Base-by-base conservation (phyloP, 768 basidiomycete species). In the Serendipita sp. region DNA sequence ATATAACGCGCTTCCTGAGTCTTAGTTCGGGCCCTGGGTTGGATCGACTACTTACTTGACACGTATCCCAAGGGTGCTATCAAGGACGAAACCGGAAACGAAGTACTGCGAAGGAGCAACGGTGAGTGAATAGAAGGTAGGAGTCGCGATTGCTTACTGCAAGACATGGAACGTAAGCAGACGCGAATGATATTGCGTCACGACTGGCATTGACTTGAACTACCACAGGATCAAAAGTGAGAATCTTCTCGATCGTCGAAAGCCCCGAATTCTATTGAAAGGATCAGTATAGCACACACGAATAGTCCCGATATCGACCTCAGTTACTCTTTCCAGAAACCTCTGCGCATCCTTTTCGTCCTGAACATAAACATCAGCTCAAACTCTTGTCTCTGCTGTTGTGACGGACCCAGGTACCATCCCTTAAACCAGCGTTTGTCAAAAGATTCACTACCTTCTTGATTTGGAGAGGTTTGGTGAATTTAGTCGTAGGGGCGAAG, bases 1-100 rank as follows among this genome's bases (percentile, higher is more conserved):
- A 64, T 79, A 81, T 3, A 83, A 72, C 1, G 72, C 72, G 60
- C 81, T 82, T 62, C 2, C 3, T 28, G 13, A 63, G 24, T 16
- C 41, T 13, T 28, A 26, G 2, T 7, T 38, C 2, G 14, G 14
- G 22, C 17, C 17, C 28, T 38, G 61, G 20, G 41, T 50, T 38
- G 28, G n/a, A 3, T n/a, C 31, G 3, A 38, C 2, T 0, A 66
- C 77, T 58, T 68, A 82, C 82, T 84, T 83, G 42, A 78, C 76
- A 42, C 74, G 70, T 43, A 77, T 76, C 17, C 70, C 73, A 26
- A 82, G 65, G 0, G 79, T 82, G 64, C 80, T 82, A 69, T 81
- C 81, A 41, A 83, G 67, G 5, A 85, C 77, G 50, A 78, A 77
- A 20, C 81, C 78, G 7, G 83, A 83, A 0, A 83, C 76, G 42